Conservation (phyloP, 495 filamentous ascomycete genomes). For the Cryomyces minteri region DNA sequence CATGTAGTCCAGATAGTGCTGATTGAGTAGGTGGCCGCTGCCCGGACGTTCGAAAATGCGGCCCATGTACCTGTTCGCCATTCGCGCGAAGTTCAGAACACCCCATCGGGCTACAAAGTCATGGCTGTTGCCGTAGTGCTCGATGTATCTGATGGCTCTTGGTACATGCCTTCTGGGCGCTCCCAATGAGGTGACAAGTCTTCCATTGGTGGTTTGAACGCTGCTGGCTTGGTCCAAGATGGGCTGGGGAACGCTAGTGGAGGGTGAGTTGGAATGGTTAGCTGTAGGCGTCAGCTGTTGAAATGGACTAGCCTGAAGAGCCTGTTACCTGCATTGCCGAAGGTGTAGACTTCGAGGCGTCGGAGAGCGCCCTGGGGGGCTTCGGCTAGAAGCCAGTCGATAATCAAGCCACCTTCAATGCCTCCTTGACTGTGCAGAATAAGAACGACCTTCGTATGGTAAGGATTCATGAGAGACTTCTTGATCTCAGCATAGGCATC, state of each 20-base stretch:
- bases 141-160: conserved; percentile 49
- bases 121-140: conserved; percentile 64
- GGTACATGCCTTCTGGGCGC: conserved; percentile 1
- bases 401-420: conserved; percentile 52
- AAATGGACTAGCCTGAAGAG: too few relatives aligned
- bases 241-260: conserved; percentile 10
- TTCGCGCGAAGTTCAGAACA: conserved; percentile 44
- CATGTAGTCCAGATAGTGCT: conserved; percentile 73
- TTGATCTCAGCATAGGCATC: conserved; percentile 34
- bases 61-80: conserved; percentile 47
- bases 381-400: conserved; percentile 69
- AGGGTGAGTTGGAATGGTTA: conserved; percentile 79
- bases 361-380: conserved; percentile 44
- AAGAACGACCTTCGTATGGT: conserved; percentile 53
- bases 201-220: too few relatives aligned
- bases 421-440: conserved; percentile 72
- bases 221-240: too few relatives aligned
- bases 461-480: conserved; percentile 32
- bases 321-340: conserved; percentile 38
- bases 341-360: conserved; percentile 72
- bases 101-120: conserved; percentile 68
- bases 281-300: conserved; percentile 17
- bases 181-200: background rate
- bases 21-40: conserved; percentile 53
- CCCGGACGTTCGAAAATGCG: conserved; percentile 49